Evolutionary conservation across 139 green algal genomes (phyloP).

Genomic region (Haematococcus sp.): DNA sequence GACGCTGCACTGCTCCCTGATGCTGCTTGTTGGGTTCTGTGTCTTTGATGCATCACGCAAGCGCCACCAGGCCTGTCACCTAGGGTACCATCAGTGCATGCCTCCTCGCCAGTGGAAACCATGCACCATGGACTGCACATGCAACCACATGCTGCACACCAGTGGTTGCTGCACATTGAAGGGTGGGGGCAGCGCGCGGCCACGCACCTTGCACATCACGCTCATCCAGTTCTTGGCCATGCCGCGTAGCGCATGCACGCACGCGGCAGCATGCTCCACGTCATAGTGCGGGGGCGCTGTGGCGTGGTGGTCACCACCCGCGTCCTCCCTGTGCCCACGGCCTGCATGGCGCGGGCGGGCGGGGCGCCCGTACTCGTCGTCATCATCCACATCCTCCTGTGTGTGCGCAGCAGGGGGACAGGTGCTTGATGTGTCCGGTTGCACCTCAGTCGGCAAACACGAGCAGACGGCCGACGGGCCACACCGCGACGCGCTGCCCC

Average conservation of each 20-base stretch:
- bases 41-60: too few relatives aligned
- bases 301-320: slow-evolving; percentile 18
- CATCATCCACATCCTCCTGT: slow-evolving; percentile 27
- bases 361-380: slow-evolving; percentile 17
- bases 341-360: neutral
- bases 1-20: too few relatives aligned
- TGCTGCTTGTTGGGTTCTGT: too few relatives aligned
- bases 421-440: neutral
- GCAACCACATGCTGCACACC: too few relatives aligned
- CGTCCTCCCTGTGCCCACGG: slow-evolving; percentile 24
- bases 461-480: neutral
- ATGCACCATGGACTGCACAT: too few relatives aligned
- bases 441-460: neutral
- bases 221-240: slow-evolving; percentile 80
- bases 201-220: slow-evolving; percentile 71
- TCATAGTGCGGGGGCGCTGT: slow-evolving; percentile 25
- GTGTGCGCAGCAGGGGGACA: neutral
- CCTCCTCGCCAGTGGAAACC: too few relatives aligned
- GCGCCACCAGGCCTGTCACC: too few relatives aligned
- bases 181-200: too few relatives aligned
- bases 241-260: slow-evolving; percentile 51
- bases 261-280: slow-evolving; percentile 30
- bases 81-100: too few relatives aligned
- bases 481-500: too few relatives aligned
- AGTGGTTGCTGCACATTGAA: too few relatives aligned